Percentiles rank a stretch among this genome's conserved stretches.
phyloP scores from a whole-genome alignment of 345 rosid genomes.

The Populus simonii region DNA sequence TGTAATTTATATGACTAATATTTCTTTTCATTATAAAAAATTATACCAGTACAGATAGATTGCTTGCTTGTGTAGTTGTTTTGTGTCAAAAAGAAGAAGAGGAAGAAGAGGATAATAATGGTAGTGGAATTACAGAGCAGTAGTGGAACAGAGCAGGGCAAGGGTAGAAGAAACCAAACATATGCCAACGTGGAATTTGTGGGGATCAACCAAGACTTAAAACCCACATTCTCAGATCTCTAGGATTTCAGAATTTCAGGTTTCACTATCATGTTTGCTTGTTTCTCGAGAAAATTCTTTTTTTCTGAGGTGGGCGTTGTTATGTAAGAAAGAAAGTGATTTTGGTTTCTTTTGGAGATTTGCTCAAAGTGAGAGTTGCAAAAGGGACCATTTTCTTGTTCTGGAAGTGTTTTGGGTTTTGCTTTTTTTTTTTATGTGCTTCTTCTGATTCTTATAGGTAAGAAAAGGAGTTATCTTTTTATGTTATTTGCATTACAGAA shows the following conservation, averaged over 20 bases:
- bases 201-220: constrained; percentile 37
- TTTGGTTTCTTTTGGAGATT: constrained; percentile 21
- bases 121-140: constrained; percentile 28
- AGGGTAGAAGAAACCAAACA: constrained; percentile 22
- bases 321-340: constrained; percentile 24
- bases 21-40: not conserved
- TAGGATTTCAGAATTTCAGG: constrained; percentile 70
- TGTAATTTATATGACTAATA: constrained; percentile 5
- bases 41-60: not conserved
- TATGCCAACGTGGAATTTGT: constrained; percentile 39
- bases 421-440: constrained; percentile 18
- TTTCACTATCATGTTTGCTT: constrained; percentile 9
- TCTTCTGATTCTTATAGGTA: constrained; percentile 14
- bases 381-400: constrained; percentile 14
- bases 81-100: constrained; percentile 16
- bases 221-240: constrained; percentile 69
- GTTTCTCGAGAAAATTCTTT: constrained; percentile 48
- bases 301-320: constrained; percentile 18
- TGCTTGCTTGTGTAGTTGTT: not conserved
- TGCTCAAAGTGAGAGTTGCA: constrained; percentile 3
- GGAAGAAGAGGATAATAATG: constrained; percentile 22
- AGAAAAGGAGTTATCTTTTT: constrained; percentile 12
- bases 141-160: constrained; percentile 10
- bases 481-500: constrained; percentile 25
- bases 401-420: constrained; percentile 17